Evolutionary conservation across 1,139 yeast species (phyloP).

Genomic region (Kazachstania sp.): DNA sequence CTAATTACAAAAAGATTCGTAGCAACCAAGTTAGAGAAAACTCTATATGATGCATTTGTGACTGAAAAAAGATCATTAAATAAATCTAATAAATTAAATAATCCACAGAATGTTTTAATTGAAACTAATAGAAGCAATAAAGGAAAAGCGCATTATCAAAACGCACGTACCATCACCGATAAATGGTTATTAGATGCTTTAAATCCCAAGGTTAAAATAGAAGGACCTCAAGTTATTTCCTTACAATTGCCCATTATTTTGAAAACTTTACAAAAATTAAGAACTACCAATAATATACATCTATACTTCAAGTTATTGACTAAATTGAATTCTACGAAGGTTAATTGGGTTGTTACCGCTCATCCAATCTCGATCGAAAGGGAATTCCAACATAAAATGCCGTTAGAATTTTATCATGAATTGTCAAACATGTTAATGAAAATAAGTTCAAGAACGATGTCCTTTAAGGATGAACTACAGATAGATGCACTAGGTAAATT

Average conservation of each 20-base stretch:
- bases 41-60: slow-evolving; percentile 2
- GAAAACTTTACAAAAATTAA: slow-evolving; percentile 15
- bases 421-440: slow-evolving; percentile 18
- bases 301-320: slow-evolving; percentile 18
- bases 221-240: neutral
- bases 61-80: slow-evolving; percentile 1
- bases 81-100: slow-evolving; percentile 2
- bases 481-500: slow-evolving; percentile 14
- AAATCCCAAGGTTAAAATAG: neutral
- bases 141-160: neutral
- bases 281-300: slow-evolving; percentile 11
- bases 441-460: slow-evolving; percentile 6
- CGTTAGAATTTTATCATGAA: slow-evolving; percentile 22
- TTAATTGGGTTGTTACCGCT: slow-evolving; percentile 16
- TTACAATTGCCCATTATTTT: slow-evolving; percentile 13
- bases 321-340: slow-evolving; percentile 13
- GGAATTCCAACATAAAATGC: slow-evolving; percentile 5
- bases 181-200: slow-evolving; percentile 15
- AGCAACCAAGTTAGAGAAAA: slow-evolving; percentile 2
- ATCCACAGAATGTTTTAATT: neutral
- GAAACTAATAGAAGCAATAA: neutral
- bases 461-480: slow-evolving; percentile 5
- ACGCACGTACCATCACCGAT: slow-evolving; percentile 11
- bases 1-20: neutral
- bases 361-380: slow-evolving; percentile 5